A percentile compares a stretch with the other conserved stretches of the same genome.
Evolutionary conservation across 176 grass and related monocot genomes (phyloP).

Genomic region (Triticum timopheevii): DNA sequence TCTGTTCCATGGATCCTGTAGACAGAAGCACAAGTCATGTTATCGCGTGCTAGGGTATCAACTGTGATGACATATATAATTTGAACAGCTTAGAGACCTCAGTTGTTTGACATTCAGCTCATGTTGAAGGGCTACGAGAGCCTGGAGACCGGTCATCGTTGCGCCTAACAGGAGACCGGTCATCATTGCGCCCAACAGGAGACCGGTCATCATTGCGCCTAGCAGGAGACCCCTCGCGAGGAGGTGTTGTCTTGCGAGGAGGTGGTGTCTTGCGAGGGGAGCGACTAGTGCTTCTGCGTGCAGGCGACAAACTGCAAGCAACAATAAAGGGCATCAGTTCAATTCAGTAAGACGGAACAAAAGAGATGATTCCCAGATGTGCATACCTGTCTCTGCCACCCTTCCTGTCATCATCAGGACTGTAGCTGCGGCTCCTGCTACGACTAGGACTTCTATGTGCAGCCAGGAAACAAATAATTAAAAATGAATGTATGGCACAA

Average conservation of each 20-base stretch:
- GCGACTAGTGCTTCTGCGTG: constrained; percentile 50
- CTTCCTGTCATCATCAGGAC: constrained; percentile 51
- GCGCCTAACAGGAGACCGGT: constrained; percentile 25
- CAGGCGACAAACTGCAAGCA: constrained; percentile 56
- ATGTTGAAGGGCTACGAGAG: constrained; percentile 46
- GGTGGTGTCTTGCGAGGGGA: constrained; percentile 43
- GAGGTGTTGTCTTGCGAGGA: constrained; percentile 37
- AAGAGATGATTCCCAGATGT: neutral
- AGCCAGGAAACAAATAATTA: constrained; percentile 19
- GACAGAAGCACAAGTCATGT: neutral
- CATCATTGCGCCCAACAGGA: constrained; percentile 28
- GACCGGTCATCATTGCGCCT: constrained; percentile 3
- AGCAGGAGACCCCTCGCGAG: constrained; percentile 40
- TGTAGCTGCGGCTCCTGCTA: constrained; percentile 59
- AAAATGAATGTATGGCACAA: neutral
- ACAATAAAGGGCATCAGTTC: neutral
- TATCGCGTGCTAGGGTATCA: neutral
- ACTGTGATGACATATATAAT: neutral
- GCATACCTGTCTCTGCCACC: constrained; percentile 55
- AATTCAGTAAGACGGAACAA: neutral
- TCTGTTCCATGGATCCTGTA: constrained; percentile 20
- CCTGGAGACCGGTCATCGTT: constrained; percentile 25
- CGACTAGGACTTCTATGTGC: constrained; percentile 55
- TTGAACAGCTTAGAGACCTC: constrained; percentile 20
- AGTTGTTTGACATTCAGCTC: constrained; percentile 20